Evolutionary conservation across 1,284 basidiomycete species (phyloP).

Genomic region (Xerocomus minutiporus): DNA sequence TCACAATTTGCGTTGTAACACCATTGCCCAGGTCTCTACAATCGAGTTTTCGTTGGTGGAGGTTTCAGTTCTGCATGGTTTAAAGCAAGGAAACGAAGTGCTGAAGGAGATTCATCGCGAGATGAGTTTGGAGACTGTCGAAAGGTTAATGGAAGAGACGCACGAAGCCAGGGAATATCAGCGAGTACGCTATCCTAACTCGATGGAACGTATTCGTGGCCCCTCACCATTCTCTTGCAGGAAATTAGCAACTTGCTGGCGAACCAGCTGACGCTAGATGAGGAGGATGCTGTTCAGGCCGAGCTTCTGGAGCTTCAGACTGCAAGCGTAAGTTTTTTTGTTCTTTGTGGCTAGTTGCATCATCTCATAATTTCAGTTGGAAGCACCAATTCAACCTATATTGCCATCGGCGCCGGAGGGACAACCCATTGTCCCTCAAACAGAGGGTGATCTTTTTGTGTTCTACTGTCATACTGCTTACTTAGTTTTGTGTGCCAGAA

Average conservation of each 20-base stretch:
- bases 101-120: slow-evolving; percentile 92
- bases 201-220: not conserved
- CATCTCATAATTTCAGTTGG: slow-evolving; percentile 16
- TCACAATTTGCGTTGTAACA: not conserved
- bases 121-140: slow-evolving; percentile 89
- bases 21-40: slow-evolving; percentile 68
- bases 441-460: slow-evolving; percentile 24
- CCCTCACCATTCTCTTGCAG: slow-evolving; percentile 38
- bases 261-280: slow-evolving; percentile 78
- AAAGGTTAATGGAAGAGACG: slow-evolving; percentile 88
- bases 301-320: slow-evolving; percentile 72
- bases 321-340: slow-evolving; percentile 45
- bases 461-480: not conserved
- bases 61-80: slow-evolving; percentile 86
- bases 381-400: slow-evolving; percentile 2
- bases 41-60: slow-evolving; percentile 97
- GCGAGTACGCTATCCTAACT: slow-evolving; percentile 47
- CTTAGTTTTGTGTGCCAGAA: slow-evolving; percentile 12
- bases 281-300: slow-evolving; percentile 88
- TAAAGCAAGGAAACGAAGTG: slow-evolving; percentile 91
- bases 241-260: slow-evolving; percentile 90
- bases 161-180: slow-evolving; percentile 92
- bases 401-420: slow-evolving; percentile 40
- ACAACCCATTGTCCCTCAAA: slow-evolving; percentile 34
- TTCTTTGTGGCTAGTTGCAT: not conserved